Base-by-base conservation (phyloP, 306 rosid genomes). In the Prunus fruticosa region DNA sequence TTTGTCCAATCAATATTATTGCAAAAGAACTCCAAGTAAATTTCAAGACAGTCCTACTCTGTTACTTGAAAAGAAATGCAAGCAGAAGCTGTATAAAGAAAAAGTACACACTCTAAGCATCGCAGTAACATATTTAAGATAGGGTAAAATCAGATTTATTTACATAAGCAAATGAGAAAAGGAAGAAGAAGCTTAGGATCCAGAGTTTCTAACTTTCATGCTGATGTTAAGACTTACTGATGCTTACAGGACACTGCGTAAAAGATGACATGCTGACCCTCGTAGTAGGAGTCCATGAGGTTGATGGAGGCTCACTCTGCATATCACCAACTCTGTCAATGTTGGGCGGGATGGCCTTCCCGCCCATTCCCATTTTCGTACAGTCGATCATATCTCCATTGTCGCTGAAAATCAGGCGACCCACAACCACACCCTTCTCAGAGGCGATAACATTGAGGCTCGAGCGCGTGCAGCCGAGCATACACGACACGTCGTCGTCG, bases 351-450 rank as follows among this genome's bases (percentile, higher is more conserved):
- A 93, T 91, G 0, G 97, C 97, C 13, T 94, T 91, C 3, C 97
- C 98, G 0, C 98, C 98, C 97, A 91, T 90, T 0, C 98, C 98
- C 98, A 94, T 94, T 72, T 94, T 94, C 0, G 98, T 90, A 71
- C 98, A 94, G 60, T 94, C 98, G 5, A 94, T 94, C 91, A 91
- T 86, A 69, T 94, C 98, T 5, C 98, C 97, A 64, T 90, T 89
- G 80, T 94, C 98, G 30, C 98, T 94, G 82, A 94, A 94, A 75
- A 94, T 86, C 5, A 94, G 82, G 23, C 98, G 80, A 6, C 98
- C 25, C 32, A 91, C 97, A 15, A 94, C 97, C 9, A 94, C 98
- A 2, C 98, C 98, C 51, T 86, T 94, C 87, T 94, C 98, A 0
- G 97, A 90, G 3, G 98, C 98, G 11, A 94, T 81, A 14, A 91